Evolutionary conservation across 2,329 filamentous ascomycete species (phyloP), one percentile per base, ranked within the genome.

Genomic region (Lasiodiplodia hormozganensis): DNA sequence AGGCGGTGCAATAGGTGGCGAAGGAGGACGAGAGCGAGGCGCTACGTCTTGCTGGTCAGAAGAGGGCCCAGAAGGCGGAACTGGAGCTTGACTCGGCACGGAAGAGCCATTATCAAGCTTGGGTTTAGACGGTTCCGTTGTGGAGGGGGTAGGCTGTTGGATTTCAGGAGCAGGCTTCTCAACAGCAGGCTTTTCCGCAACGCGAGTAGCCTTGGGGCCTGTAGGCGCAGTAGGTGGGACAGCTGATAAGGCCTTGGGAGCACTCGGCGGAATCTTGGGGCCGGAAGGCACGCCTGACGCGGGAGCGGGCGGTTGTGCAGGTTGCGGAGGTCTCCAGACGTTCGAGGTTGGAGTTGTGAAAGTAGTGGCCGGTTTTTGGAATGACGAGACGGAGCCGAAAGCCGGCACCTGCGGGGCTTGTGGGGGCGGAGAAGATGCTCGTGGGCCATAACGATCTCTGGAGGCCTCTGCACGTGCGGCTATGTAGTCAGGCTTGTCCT

Each of bases 371-470:
- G 60, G 67, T 36, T 69, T 66, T 28, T 43, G 57, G 40, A 68
- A 68, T 23, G 67, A 68, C 6, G 67, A 62, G 47, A 81, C 75
- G 67, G 82, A 83, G 34, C 83, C 83, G 75, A 87, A 88, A n/a
- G 85, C 85, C 31, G 86, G 86, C 16, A 88, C 85, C 65, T 82
- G 80, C 18, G 83, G 83, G 31, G 85, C 84, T 70, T 85, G 84
- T 34, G 84, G 85, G 47, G 85, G 85, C 12, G 85, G 85, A 21
- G 84, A 85, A 62, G 79, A 78, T n/a, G 80, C 77, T 66, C 83
- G 81, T 58, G 81, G 80, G 49, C 78, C 80, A 73, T 84, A 84
- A 51, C 82, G 78, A 70, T 84, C 82, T 70, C 78, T 76, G 2
- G 81, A 82, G 8, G 81, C 78, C 69, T 85, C 83, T 49, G 79